A percentile compares a stretch with the other conserved stretches of the same genome.
Conservation (phyloP, 352 stramenopile genomes). For the Peronospora belbahrii region DNA sequence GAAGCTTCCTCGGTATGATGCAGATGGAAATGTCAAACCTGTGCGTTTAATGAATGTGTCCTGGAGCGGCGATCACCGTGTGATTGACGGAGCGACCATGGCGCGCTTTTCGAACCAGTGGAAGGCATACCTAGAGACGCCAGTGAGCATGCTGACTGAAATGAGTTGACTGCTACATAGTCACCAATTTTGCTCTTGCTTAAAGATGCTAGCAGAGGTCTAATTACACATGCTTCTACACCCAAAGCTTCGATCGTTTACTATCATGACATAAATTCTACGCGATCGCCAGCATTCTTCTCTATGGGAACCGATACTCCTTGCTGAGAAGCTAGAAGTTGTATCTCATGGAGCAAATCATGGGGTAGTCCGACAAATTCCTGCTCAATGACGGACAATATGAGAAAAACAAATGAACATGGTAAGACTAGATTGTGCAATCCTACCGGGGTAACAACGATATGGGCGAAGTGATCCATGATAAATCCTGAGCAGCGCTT, state of each 20-base stretch:
- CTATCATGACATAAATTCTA: conserved; percentile 2
- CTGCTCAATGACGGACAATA: conserved; percentile 12
- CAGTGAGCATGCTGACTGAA: conserved; percentile 87
- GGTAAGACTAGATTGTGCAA: neutral
- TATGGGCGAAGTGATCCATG: conserved; percentile 66
- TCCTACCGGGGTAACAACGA: conserved; percentile 61
- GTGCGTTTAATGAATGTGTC: conserved; percentile 93
- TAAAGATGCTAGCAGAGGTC: neutral
- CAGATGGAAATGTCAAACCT: conserved; percentile 76
- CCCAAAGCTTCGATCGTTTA: no score
- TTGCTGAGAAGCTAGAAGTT: conserved; percentile 51
- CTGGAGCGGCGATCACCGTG: conserved; percentile 96
- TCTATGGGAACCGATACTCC: conserved; percentile 68
- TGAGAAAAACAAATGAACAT: neutral
- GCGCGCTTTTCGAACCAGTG: conserved; percentile 95
- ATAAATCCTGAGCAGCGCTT: conserved; percentile 78
- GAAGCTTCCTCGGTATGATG: conserved; percentile 90
- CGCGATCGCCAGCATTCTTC: conserved; percentile 11
- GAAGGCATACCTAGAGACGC: conserved; percentile 95
- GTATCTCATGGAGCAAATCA: conserved; percentile 63
- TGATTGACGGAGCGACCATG: conserved; percentile 97
- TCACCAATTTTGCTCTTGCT: no score
- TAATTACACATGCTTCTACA: no score
- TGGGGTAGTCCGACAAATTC: conserved; percentile 55
- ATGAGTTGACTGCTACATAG: no score